These are phyloP conservation scores for Giardia muris DNA, from an alignment of 208 protist species.

Conservation along the genomic window DNA sequence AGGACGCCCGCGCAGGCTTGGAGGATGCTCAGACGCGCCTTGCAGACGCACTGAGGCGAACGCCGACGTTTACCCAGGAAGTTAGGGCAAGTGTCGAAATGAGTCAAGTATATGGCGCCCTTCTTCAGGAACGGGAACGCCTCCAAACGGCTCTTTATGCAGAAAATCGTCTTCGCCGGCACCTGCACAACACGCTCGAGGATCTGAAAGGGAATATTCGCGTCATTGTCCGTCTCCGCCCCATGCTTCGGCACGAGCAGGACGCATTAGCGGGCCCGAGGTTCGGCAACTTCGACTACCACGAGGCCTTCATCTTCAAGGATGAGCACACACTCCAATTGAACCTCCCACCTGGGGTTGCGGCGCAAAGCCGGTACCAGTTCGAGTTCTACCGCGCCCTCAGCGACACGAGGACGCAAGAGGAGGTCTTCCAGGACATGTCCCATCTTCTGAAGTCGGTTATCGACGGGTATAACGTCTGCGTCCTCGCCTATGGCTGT, in stretches of 20 bases:
- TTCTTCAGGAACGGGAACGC: background rate
- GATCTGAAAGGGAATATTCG: constrained; percentile 62
- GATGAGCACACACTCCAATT: background rate
- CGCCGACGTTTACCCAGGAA: background rate
- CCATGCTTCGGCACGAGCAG: constrained; percentile 26
- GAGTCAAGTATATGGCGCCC: background rate
- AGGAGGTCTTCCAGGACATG: constrained; percentile 60
- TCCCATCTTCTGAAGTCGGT: constrained; percentile 55
- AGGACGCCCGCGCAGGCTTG: background rate
- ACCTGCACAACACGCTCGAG: constrained; percentile 53
- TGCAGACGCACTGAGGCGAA: background rate
- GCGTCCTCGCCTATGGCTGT: constrained; percentile 65
- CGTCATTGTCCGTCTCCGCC: constrained; percentile 58
- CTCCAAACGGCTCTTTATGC: background rate
- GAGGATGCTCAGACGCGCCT: background rate
- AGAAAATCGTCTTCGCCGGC: constrained; percentile 31
- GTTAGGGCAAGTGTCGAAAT: background rate
- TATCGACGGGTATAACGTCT: constrained; percentile 60
- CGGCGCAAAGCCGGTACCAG: background rate
- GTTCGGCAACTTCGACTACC: background rate
- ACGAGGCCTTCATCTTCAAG: background rate
- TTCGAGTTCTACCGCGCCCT: constrained; percentile 57
- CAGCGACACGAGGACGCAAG: constrained; percentile 43
- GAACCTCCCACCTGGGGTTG: background rate
- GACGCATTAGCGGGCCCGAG: background rate